Evolutionary conservation across 148 eudicot species (phyloP).

Genomic region (Persicaria maculosa): DNA sequence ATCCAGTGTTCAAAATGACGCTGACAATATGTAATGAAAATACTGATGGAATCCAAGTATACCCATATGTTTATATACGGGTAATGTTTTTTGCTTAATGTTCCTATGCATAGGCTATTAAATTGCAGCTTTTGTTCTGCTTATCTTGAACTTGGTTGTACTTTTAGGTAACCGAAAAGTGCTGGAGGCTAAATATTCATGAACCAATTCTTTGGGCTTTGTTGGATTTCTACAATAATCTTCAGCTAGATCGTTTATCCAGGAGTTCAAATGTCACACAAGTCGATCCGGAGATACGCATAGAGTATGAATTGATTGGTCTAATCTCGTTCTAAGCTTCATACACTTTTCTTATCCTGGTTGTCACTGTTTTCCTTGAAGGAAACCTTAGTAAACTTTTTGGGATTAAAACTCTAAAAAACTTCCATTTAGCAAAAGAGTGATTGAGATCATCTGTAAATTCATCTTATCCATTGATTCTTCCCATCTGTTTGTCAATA

Average conservation of each 20-base stretch:
- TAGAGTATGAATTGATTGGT: slow-evolving; percentile 50
- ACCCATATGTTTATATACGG: slow-evolving; percentile 77
- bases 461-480: background rate
- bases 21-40: slow-evolving; percentile 71
- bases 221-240: slow-evolving; percentile 66
- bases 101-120: background rate
- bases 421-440: background rate
- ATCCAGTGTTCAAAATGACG: slow-evolving; percentile 87
- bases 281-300: slow-evolving; percentile 98
- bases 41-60: slow-evolving; percentile 81
- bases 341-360: background rate
- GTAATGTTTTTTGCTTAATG: slow-evolving; percentile 31
- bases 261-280: slow-evolving; percentile 59
- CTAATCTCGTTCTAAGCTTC: background rate
- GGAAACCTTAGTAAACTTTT: background rate
- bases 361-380: background rate
- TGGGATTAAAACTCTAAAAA: background rate
- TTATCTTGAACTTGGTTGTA: slow-evolving; percentile 8
- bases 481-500: background rate
- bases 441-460: background rate
- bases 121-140: slow-evolving; percentile 1
- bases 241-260: slow-evolving; percentile 78
- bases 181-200: slow-evolving; percentile 86
- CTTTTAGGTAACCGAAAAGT: slow-evolving; percentile 70
- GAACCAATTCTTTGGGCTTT: slow-evolving; percentile 97